Base-by-base conservation (phyloP, 164 flowering plant species). In the Sextonia rubra region DNA sequence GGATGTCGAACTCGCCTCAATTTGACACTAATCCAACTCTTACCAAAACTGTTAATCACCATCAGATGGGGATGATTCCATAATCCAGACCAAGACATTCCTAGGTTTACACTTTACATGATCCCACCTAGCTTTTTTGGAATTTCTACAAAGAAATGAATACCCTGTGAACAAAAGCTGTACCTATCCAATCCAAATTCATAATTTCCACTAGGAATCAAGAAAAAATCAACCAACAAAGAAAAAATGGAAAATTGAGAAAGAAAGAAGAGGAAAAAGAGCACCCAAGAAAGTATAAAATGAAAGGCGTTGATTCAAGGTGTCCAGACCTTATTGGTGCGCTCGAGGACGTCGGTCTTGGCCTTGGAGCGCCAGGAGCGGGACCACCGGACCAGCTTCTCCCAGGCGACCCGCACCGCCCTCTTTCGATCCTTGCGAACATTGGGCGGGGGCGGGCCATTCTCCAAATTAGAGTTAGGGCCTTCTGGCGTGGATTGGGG, bases 341-440 rank as follows among this genome's bases (percentile, higher is more conserved):
- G 92, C 70, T 90, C 83, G 47, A 92, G 94, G 64, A 92, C 90
- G 66, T 92, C 94, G 22, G 93, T 86, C 75, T 80, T 92, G 73
- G 90, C 85, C 82, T 83, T 94, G 76, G 92, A 87, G 8, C 92
- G 86, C 92, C 84, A 92, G 7, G 92, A 87, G 60, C 97, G 89
- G n/a, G 98, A 94, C 98, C 98, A 94, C 4, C 98, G 81, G 22
- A 91, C 87, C 18, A 94, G 81, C 82, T 90, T 94, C 86, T 94
- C 98, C 98, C 98, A 94, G 20, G 97, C 98, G 22, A 94, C 25
- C 58, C 85, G 82, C 1, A 94, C 97, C 6, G 80, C 80, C 80
- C 84, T 86, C 32, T 91, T 84, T 64, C 93, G 83, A 56, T 91
- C 91, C 44, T 79, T 78, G 55, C 70, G 63, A 69, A 63, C 71